These are phyloP conservation scores for Nissolia schottii DNA, from an alignment of 306 rosid species.

Conservation along the genomic window DNA sequence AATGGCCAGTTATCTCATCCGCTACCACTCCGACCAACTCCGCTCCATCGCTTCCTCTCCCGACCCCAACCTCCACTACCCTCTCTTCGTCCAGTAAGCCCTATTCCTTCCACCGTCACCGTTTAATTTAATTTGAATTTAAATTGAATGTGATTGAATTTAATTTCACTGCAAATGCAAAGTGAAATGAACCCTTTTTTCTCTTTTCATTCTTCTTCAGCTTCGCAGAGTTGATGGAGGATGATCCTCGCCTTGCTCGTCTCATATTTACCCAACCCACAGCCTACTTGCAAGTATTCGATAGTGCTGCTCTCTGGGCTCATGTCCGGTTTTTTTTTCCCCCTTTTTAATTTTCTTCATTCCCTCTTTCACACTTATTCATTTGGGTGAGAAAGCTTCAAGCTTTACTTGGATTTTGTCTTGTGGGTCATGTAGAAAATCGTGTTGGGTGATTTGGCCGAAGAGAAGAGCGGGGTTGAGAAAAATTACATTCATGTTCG, in stretches of 20 bases:
- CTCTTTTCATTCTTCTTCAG: slow-evolving; percentile 20
- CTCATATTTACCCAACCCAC: slow-evolving; percentile 62
- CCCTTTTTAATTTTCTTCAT: neutral
- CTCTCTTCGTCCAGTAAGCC: slow-evolving; percentile 60
- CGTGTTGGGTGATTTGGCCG: slow-evolving; percentile 47
- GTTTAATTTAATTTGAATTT: no score
- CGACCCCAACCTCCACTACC: slow-evolving; percentile 64
- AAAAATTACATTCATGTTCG: slow-evolving; percentile 76
- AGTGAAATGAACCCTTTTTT: neutral
- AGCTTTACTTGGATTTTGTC: slow-evolving; percentile 17
- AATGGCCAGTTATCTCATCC: slow-evolving; percentile 53
- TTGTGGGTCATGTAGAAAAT: slow-evolving; percentile 44
- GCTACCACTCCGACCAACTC: slow-evolving; percentile 51
- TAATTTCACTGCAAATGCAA: neutral
- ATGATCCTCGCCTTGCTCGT: slow-evolving; percentile 53
- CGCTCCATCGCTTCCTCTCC: slow-evolving; percentile 54
- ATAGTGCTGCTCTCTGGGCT: slow-evolving; percentile 78
- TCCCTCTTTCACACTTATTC: neutral
- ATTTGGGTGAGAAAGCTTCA: neutral
- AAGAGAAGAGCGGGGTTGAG: slow-evolving; percentile 31
- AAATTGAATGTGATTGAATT: no score
- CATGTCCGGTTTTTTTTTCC: slow-evolving; percentile 42
- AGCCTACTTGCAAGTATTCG: slow-evolving; percentile 54
- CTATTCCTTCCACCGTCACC: neutral
- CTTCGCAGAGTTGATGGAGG: slow-evolving; percentile 71